phyloP scores from a whole-genome alignment of 257 asterid species.

The Solanum appendiculatum region DNA sequence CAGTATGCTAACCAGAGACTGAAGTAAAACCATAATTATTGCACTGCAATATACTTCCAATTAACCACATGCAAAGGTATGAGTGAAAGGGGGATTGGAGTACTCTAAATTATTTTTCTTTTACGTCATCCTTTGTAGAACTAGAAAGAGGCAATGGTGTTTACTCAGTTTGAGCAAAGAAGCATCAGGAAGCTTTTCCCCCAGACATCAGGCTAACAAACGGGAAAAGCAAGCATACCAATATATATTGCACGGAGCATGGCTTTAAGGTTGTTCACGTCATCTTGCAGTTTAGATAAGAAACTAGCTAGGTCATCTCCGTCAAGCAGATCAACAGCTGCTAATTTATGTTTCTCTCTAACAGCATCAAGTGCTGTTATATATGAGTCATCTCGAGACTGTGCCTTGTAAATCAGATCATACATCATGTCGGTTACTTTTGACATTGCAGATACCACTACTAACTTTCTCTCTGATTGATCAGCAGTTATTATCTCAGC shows the following conservation, averaged over 20 bases:
- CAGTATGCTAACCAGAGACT: neutral
- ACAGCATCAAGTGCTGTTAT: slow-evolving; percentile 59
- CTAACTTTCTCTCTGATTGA: slow-evolving; percentile 68
- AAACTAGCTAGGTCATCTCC: slow-evolving; percentile 65
- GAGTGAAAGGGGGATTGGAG: neutral
- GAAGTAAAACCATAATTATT: neutral
- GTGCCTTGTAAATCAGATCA: slow-evolving; percentile 77
- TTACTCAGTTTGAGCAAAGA: neutral
- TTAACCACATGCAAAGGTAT: neutral
- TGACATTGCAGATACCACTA: slow-evolving; percentile 94
- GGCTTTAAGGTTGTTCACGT: slow-evolving; percentile 72
- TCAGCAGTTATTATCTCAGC: slow-evolving; percentile 70
- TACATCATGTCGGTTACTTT: slow-evolving; percentile 99
- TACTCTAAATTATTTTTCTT: neutral
- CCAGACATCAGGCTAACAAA: neutral
- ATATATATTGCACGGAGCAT: slow-evolving; percentile 92
- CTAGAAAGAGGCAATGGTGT: neutral
- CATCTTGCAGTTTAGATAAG: slow-evolving; percentile 55
- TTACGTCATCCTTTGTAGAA: neutral
- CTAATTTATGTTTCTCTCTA: slow-evolving; percentile 64
- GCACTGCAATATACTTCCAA: neutral
- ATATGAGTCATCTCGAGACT: slow-evolving; percentile 69
- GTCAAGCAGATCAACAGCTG: slow-evolving; percentile 72
- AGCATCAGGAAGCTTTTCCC: neutral
- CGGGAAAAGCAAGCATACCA: slow-evolving; percentile 30